Percentiles rank a stretch among this genome's conserved stretches.
Evolutionary conservation across 441 rosid genomes (phyloP).

Genomic region (Euphorbia celastroides): DNA sequence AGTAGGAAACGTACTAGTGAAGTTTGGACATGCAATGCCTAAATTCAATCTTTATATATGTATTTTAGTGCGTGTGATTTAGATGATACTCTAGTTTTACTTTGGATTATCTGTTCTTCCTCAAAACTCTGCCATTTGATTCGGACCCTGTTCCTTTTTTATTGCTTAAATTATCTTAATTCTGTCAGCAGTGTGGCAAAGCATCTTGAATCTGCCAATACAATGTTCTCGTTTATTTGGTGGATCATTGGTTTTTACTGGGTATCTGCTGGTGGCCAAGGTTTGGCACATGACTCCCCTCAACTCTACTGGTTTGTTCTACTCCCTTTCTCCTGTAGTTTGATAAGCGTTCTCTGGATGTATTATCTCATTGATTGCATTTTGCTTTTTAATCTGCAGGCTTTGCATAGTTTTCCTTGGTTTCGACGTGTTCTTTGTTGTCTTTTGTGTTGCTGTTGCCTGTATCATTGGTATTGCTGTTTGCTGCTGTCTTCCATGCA

Average conservation of each 20-base stretch:
- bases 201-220: constrained; percentile 87
- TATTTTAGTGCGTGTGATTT: background rate
- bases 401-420: constrained; percentile 91
- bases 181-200: constrained; percentile 47
- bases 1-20: background rate
- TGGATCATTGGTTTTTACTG: constrained; percentile 97
- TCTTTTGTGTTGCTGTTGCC: constrained; percentile 93
- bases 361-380: constrained; percentile 17
- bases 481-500: constrained; percentile 98
- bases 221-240: constrained; percentile 94
- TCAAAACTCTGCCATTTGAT: background rate
- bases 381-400: constrained; percentile 50
- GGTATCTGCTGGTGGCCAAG: constrained; percentile 91
- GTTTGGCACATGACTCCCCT: constrained; percentile 55
- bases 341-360: constrained; percentile 3
- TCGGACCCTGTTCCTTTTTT: background rate
- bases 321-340: background rate
- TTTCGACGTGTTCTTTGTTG: constrained; percentile 97
- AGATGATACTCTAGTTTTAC: too few relatives aligned
- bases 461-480: constrained; percentile 95
- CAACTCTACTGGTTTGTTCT: constrained; percentile 83
- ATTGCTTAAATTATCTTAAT: background rate
- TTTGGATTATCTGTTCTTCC: background rate
- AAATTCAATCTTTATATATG: background rate
- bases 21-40: background rate